A percentile compares a stretch with the other conserved stretches of the same genome.
These are phyloP conservation scores for Shiraia sp. DNA, from an alignment of 2,329 filamentous ascomycete species.

Conservation along the genomic window DNA sequence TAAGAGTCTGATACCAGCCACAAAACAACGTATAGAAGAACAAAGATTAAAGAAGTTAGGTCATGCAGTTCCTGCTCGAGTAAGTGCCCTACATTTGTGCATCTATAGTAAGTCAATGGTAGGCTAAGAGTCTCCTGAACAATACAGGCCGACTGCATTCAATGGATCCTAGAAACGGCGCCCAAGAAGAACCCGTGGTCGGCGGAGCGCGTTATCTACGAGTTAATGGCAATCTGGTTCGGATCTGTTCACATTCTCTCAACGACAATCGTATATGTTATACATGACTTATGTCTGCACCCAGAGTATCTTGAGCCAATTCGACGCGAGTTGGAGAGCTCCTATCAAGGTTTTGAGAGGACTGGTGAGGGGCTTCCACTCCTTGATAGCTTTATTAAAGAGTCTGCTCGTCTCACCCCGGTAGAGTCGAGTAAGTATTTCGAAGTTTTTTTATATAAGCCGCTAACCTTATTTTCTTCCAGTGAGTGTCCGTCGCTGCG, in stretches of 20 bases:
- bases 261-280: constrained; percentile 6
- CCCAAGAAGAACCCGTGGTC: constrained; percentile 23
- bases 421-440: constrained; percentile 6
- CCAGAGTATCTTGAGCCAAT: constrained; percentile 13
- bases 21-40: constrained; percentile 5
- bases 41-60: not conserved
- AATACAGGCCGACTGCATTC: constrained; percentile 24
- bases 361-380: constrained; percentile 10
- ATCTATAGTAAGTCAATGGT: not conserved
- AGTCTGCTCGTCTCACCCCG: constrained; percentile 10
- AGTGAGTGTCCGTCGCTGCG: constrained; percentile 9
- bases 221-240: constrained; percentile 40
- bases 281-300: constrained; percentile 10
- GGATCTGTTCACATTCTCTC: constrained; percentile 29
- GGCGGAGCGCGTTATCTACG: constrained; percentile 20
- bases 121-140: not conserved
- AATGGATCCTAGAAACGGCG: constrained; percentile 35
- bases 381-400: constrained; percentile 16
- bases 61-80: constrained; percentile 6
- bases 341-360: constrained; percentile 2
- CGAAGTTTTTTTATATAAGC: not conserved
- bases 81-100: not conserved
- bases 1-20: constrained; percentile 4
- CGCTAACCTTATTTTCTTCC: not conserved
- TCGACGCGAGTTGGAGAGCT: constrained; percentile 7